Percentiles rank a stretch among this genome's conserved stretches.
Conservation (phyloP, 2,329 filamentous ascomycete species). For the Dactylella cylindrospora region DNA sequence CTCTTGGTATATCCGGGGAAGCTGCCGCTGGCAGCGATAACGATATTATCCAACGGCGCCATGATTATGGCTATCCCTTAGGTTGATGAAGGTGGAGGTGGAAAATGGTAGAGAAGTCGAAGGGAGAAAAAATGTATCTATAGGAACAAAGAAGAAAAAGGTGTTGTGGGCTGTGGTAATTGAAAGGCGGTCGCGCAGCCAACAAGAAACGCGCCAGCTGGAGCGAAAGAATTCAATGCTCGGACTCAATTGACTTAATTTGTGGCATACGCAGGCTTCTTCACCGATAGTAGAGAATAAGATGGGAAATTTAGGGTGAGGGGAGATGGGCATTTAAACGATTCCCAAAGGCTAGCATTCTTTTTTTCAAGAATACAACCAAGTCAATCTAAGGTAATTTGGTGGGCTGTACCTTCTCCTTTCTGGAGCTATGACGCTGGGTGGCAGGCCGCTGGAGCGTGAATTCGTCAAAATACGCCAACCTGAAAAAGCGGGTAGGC, state of each 20-base stretch:
- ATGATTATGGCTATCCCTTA: too few species aligned
- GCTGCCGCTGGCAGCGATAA: conserved; percentile 63
- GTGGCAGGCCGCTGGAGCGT: too few species aligned
- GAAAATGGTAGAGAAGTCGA: background rate
- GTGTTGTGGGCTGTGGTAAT: conserved; percentile 17
- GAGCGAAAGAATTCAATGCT: too few species aligned
- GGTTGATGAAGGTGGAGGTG: too few species aligned
- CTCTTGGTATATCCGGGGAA: conserved; percentile 61
- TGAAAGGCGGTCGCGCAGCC: too few species aligned
- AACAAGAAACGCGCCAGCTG: too few species aligned
- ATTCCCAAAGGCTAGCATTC: conserved; percentile 5
- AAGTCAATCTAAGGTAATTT: too few species aligned
- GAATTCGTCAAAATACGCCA: too few species aligned
- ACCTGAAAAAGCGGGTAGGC: too few species aligned
- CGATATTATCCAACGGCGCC: conserved; percentile 56
- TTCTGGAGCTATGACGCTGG: background rate
- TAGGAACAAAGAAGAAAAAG: background rate
- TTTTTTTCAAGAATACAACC: too few species aligned
- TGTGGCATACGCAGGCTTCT: background rate
- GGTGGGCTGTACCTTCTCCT: background rate
- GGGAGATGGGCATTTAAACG: conserved; percentile 32
- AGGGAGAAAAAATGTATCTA: background rate
- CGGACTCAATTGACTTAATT: too few species aligned
- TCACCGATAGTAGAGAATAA: conserved; percentile 6
- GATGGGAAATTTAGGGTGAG: conserved; percentile 4